A percentile compares a stretch with the other conserved stretches of the same genome.
phyloP scores from a whole-genome alignment of 1,139 yeast species.

The Kodamaea sp. region DNA sequence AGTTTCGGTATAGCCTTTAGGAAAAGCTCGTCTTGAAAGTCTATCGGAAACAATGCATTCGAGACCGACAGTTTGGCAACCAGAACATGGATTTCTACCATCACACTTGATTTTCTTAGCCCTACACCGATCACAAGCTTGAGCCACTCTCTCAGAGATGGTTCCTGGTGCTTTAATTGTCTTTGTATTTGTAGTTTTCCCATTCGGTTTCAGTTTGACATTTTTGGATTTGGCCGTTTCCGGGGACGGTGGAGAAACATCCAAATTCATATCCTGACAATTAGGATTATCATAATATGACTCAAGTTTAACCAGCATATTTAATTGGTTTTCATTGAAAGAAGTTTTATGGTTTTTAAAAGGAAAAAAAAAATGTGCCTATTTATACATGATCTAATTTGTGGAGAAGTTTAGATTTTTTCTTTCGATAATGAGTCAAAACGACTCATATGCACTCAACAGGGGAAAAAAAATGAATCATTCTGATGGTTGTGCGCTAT shows the following conservation, averaged over 20 bases:
- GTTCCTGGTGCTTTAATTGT: slow-evolving; percentile 65
- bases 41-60: slow-evolving; percentile 47
- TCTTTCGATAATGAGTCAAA: too few relatives aligned
- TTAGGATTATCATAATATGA: too few relatives aligned
- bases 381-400: too few relatives aligned
- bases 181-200: slow-evolving; percentile 29
- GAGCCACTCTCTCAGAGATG: slow-evolving; percentile 59
- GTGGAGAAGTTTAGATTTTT: too few relatives aligned
- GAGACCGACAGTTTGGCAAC: slow-evolving; percentile 42
- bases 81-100: slow-evolving; percentile 54
- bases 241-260: slow-evolving; percentile 6
- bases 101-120: slow-evolving; percentile 77
- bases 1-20: slow-evolving; percentile 37
- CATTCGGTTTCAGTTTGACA: slow-evolving; percentile 2
- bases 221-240: slow-evolving; percentile 1
- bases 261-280: slow-evolving; percentile 1
- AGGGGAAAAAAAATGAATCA: too few relatives aligned
- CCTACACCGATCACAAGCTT: slow-evolving; percentile 84
- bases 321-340: too few relatives aligned
- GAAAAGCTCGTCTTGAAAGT: slow-evolving; percentile 33
- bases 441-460: too few relatives aligned
- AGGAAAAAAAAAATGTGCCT: too few relatives aligned
- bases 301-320: too few relatives aligned
- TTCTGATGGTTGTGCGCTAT: too few relatives aligned
- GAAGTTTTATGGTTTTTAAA: too few relatives aligned